These are phyloP conservation scores for Graphilbum ipis-grandicollis DNA, from an alignment of 2,329 filamentous ascomycete species.

Conservation along the genomic window DNA sequence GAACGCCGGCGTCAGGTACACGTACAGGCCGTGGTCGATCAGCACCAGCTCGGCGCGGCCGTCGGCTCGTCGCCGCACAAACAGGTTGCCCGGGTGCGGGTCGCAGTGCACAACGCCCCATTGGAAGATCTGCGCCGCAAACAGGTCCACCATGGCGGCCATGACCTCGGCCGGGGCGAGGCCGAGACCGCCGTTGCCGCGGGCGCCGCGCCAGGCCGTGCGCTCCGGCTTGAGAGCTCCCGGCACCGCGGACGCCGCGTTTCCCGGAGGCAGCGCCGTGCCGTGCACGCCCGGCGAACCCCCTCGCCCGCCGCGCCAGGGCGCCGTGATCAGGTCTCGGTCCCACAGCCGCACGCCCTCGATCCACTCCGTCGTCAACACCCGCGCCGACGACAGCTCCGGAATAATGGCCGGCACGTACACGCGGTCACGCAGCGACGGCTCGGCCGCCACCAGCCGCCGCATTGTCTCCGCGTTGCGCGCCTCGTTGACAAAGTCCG, in stretches of 20 bases:
- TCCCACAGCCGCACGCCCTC: conserved; percentile 90
- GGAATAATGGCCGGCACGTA: conserved; percentile 77
- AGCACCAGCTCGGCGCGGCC: conserved; percentile 83
- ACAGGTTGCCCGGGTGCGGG: conserved; percentile 93
- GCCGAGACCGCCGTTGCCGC: conserved; percentile 64
- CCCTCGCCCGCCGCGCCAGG: conserved; percentile 62
- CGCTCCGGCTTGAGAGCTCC: conserved; percentile 64
- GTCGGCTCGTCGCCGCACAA: conserved; percentile 68
- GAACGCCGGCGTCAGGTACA: conserved; percentile 73
- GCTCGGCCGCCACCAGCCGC: conserved; percentile 55
- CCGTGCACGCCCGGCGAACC: conserved; percentile 68
- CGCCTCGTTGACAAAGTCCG: conserved; percentile 86
- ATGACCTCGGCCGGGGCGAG: conserved; percentile 74
- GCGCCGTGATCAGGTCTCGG: conserved; percentile 58
- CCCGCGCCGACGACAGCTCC: conserved; percentile 63
- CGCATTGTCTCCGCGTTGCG: conserved; percentile 77
- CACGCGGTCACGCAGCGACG: conserved; percentile 58
- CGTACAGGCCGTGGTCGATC: conserved; percentile 93
- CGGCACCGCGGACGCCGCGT: conserved; percentile 29
- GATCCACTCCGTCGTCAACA: conserved; percentile 96
- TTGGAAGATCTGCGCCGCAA: conserved; percentile 95
- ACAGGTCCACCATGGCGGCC: conserved; percentile 91
- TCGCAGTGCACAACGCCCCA: conserved; percentile 95
- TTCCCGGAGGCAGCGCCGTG: conserved; percentile 35
- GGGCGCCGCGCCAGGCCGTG: conserved; percentile 56